Evolutionary conservation across 2,329 filamentous ascomycete genomes (phyloP), one percentile per base, ranked within the genome.

Genomic region (Venturia nashicola): DNA sequence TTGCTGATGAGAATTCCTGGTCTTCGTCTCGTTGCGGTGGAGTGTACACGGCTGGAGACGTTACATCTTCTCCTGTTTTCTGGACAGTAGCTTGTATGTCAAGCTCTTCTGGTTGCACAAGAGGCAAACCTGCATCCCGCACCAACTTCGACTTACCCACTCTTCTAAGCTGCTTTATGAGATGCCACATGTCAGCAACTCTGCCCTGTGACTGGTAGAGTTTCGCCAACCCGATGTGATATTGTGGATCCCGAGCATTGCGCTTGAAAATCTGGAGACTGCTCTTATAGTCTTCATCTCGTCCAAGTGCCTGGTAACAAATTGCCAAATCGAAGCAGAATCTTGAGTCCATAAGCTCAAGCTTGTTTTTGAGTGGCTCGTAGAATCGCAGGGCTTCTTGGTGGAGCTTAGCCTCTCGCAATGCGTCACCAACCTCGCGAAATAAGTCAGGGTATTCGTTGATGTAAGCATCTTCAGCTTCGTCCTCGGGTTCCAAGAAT

Each of bases 381-480:
- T 83, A 86, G 69, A 82, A 86, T n/a, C 79, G 76, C 4, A 86
- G 73, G 2, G 84, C 84, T 65, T 86, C 79, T 55, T 80, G 72
- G 65, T 82, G 77, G 61, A 81, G 73, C 5, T 76, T 77, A 5
- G 74, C 76, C 48, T 80, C 76, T 51, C 80, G 79, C 8, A 89
- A 76, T 9, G 79, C 78, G 72, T 87, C 82, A 8, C 82, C 86
- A 34, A 82, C 82, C 67, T 95, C 88, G 66, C 87, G 84, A 68
- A 93, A 87, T n/a, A 96, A 81, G 72, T 95, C 89, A 16, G 86
- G 84, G 69, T 89, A 91, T 64, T 90, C 84, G 62, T 80, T 80
- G 8, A 90, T 79, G 40, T 72, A 80, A 62, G 72, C 79, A 71
- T 74, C 75, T 73, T 78, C 73, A 62, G 73, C 76, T 67, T 72